Conservation (phyloP, 345 rosid genomes). For the Salix brachista region DNA sequence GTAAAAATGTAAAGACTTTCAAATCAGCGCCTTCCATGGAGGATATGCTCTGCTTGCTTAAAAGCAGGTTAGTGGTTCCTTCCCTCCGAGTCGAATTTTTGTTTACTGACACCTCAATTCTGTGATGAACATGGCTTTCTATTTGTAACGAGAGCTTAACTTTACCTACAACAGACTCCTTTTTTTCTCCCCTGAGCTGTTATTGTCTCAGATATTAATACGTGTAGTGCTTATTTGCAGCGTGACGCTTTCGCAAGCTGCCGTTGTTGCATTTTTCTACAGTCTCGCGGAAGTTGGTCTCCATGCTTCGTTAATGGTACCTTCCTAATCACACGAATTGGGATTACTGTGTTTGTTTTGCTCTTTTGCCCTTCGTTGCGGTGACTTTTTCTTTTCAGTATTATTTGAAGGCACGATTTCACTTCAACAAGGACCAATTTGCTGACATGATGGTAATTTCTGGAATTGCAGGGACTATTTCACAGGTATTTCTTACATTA, state of each 20-base stretch:
- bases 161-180: not conserved
- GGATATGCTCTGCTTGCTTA: constrained; percentile 49
- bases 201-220: not conserved
- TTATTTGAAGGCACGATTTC: constrained; percentile 82
- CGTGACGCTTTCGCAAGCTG: constrained; percentile 64
- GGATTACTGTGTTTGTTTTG: not conserved
- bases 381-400: constrained; percentile 42
- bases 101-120: not conserved
- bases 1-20: constrained; percentile 21
- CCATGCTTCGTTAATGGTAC: constrained; percentile 70
- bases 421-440: constrained; percentile 78
- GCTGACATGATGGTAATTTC: constrained; percentile 81
- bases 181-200: not conserved
- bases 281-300: constrained; percentile 71
- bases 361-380: not conserved
- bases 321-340: not conserved
- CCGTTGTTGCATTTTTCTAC: constrained; percentile 67
- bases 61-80: constrained; percentile 51
- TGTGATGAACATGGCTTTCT: not conserved
- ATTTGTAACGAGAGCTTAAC: not conserved
- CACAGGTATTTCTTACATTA: constrained; percentile 52
- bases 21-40: constrained; percentile 47
- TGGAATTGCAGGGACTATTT: constrained; percentile 74
- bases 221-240: constrained; percentile 34
- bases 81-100: not conserved